Evolutionary conservation across 2,329 filamentous ascomycete species (phyloP), one percentile per base, ranked within the genome.

Genomic region (Fusarium proliferatum): DNA sequence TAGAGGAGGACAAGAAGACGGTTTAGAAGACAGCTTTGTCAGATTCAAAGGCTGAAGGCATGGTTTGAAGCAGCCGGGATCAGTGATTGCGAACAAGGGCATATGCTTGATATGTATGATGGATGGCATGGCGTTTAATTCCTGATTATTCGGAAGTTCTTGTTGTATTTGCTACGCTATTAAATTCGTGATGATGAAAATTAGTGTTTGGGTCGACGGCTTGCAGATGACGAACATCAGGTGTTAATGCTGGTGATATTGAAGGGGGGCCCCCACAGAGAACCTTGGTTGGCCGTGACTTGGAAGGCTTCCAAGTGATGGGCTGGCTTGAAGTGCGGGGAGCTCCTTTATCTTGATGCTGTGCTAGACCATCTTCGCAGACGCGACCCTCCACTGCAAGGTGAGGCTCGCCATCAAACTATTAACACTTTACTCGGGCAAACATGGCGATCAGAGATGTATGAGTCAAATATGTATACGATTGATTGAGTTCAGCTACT

Each of bases 221-320:
- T 34, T 36, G 33, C 8, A 13, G n/a, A 34, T 36, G 11, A 26
- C 16, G n/a, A 52, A 11, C n/a, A 26, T 4, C 33, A 36, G 12
- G 33, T 16, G 30, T 34, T 23, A 51, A 34, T 34, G 16, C 30
- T 13, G 16, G n/a, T 28, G 12, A 17, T 34, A 17, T 17, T 16
- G 11, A 19, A 23, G 11, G 16, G 3, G 17, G 5, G n/a, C 17
- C 11, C 3, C 10, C 5, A 49, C 1, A 33, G 33, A n/a, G 0
- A n/a, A n/a, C 6, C 5, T n/a, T 16, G 21, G 1, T 1, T 19
- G 2, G 1, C 23, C 48, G 30, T 34, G 30, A 12, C 3, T n/a
- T 9, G 15, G 28, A 2, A 51, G 15, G 4, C 11, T 34, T 23
- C 2, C 11, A 34, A 34, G 21, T 34, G 4, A 23, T 23, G 21